These are phyloP conservation scores for Lachancea meyersii DNA, from an alignment of 805 yeast genomes.

Conservation along the genomic window DNA sequence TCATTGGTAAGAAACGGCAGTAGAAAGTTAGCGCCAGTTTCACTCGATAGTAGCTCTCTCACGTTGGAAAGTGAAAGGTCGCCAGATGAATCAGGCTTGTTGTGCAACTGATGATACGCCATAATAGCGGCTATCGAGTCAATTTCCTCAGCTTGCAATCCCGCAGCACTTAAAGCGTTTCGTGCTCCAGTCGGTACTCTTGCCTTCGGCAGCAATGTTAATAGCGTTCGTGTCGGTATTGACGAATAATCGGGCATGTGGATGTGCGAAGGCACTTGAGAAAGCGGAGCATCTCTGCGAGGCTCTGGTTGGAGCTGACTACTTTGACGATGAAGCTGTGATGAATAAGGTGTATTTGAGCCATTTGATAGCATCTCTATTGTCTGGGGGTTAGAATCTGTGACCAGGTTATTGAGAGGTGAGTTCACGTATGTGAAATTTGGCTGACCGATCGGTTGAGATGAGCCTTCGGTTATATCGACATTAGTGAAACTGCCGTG, in stretches of 20 bases:
- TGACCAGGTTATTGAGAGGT: slow-evolving; percentile 18
- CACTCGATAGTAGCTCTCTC: neutral
- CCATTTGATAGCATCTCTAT: slow-evolving; percentile 2
- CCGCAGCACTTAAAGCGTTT: slow-evolving; percentile 55
- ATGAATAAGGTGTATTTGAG: slow-evolving; percentile 1
- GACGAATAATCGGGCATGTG: slow-evolving; percentile 29
- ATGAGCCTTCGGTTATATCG: slow-evolving; percentile 11
- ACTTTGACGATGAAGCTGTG: neutral
- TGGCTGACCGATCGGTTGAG: slow-evolving; percentile 6
- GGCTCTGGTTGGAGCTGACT: neutral
- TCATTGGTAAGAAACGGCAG: slow-evolving; percentile 5
- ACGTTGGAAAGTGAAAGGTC: neutral
- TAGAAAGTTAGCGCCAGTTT: slow-evolving; percentile 4
- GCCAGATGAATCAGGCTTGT: slow-evolving; percentile 1
- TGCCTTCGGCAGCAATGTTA: slow-evolving; percentile 49
- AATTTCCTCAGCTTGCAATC: slow-evolving; percentile 61
- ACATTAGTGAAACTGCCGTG: slow-evolving; percentile 24
- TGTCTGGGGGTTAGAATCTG: slow-evolving; percentile 10
- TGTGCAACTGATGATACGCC: slow-evolving; percentile 55
- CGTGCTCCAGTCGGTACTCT: slow-evolving; percentile 72
- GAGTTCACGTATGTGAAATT: slow-evolving; percentile 16
- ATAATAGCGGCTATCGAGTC: slow-evolving; percentile 67
- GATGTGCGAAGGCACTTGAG: slow-evolving; percentile 13
- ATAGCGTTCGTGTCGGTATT: slow-evolving; percentile 32
- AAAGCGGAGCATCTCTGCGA: neutral